These are phyloP conservation scores for Sphaerulina musiva DNA, from an alignment of 2,329 filamentous ascomycete species.

Conservation along the genomic window DNA sequence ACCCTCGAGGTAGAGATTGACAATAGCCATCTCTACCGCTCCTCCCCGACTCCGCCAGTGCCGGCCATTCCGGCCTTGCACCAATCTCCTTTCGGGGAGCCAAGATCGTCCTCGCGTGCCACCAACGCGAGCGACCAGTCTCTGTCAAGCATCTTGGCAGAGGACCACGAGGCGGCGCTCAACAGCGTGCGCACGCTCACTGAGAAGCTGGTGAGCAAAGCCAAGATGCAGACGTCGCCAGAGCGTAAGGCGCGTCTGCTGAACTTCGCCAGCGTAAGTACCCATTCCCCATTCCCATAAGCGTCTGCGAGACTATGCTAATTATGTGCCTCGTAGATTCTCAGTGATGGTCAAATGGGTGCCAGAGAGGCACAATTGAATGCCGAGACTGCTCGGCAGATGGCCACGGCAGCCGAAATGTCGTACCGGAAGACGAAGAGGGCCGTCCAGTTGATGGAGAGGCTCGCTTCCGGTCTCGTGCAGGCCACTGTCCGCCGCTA, in stretches of 20 bases:
- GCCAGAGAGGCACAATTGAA: constrained; percentile 25
- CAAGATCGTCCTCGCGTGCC: constrained; percentile 1
- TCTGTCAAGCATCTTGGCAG: neutral
- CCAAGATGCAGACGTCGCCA: constrained; percentile 8
- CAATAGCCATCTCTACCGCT: neutral
- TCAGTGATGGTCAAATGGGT: constrained; percentile 25
- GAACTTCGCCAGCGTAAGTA: constrained; percentile 16
- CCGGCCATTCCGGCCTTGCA: neutral
- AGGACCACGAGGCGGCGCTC: neutral
- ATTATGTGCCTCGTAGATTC: constrained; percentile 1
- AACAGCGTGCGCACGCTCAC: constrained; percentile 6
- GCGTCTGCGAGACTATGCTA: neutral
- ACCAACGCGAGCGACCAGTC: constrained; percentile 1
- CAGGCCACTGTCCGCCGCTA: neutral
- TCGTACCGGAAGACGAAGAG: constrained; percentile 27
- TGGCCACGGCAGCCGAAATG: constrained; percentile 23
- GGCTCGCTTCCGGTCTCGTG: constrained; percentile 11
- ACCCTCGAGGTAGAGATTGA: neutral
- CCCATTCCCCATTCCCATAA: neutral
- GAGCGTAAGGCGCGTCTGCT: constrained; percentile 10
- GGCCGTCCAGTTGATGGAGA: constrained; percentile 22
- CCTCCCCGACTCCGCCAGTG: neutral
- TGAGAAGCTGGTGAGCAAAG: constrained; percentile 11
- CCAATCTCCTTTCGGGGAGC: neutral
- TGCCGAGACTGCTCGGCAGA: constrained; percentile 24